Conservation (phyloP, 2,329 filamentous ascomycete species). For the Aspergillus tamarii region DNA sequence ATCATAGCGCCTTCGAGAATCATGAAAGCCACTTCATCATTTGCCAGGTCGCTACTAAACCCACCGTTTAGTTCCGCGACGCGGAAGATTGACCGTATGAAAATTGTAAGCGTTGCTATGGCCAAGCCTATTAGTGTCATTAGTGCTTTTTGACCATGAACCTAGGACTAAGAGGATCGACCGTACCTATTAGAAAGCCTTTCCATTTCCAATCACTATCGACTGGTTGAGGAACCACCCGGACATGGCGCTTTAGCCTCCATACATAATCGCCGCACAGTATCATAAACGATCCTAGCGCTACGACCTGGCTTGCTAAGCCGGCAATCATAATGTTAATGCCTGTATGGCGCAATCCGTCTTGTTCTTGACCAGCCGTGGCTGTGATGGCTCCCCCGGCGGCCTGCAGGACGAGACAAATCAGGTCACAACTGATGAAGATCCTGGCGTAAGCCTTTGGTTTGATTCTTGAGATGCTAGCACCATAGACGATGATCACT, state of each 20-base stretch:
- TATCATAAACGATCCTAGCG: constrained; percentile 58
- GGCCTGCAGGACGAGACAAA: constrained; percentile 64
- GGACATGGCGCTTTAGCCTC: neutral
- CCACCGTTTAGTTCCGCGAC: constrained; percentile 55
- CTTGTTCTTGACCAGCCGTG: constrained; percentile 12
- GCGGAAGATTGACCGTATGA: constrained; percentile 54
- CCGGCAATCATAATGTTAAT: constrained; percentile 69
- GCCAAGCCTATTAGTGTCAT: constrained; percentile 33
- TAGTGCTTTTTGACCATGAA: neutral
- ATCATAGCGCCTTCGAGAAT: constrained; percentile 60
- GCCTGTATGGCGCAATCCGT: constrained; percentile 40
- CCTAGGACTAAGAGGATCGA: no score
- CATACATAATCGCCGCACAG: constrained; percentile 46
- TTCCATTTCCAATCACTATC: constrained; percentile 1
- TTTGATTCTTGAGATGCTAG: constrained; percentile 36
- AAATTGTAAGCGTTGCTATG: constrained; percentile 49
- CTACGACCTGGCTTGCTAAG: constrained; percentile 63
- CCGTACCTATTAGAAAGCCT: neutral
- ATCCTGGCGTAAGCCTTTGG: constrained; percentile 39
- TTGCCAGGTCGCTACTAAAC: constrained; percentile 52
- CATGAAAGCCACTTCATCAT: constrained; percentile 56
- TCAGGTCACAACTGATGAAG: constrained; percentile 66
- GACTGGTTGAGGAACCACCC: neutral
- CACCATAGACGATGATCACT: constrained; percentile 40
- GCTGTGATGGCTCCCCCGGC: constrained; percentile 44